phyloP scores from a whole-genome alignment of 805 yeast genomes.

The Ogataea nakhonphanomensis region DNA sequence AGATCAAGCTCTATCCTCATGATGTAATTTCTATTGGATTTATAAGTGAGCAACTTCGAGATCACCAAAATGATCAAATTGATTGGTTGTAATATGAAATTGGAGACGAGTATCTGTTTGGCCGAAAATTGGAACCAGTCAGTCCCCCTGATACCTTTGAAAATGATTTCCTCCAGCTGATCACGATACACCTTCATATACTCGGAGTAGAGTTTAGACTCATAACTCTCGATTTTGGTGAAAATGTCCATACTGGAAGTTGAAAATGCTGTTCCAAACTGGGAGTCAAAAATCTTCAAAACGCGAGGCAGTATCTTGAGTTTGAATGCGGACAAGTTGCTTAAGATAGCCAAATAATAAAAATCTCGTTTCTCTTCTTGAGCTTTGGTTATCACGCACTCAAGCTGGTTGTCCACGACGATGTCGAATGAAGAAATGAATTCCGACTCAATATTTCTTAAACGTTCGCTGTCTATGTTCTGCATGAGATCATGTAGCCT shows the following conservation, averaged over 20 bases:
- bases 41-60: constrained; percentile 23
- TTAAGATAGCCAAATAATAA: constrained; percentile 38
- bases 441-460: constrained; percentile 31
- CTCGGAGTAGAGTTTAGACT: constrained; percentile 50
- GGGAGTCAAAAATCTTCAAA: constrained; percentile 46
- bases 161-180: constrained; percentile 37
- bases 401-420: constrained; percentile 42
- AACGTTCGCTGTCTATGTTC: constrained; percentile 15
- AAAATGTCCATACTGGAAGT: constrained; percentile 44
- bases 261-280: constrained; percentile 44
- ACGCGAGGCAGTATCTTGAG: constrained; percentile 45
- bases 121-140: constrained; percentile 38
- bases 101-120: constrained; percentile 17
- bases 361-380: constrained; percentile 19
- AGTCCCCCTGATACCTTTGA: constrained; percentile 37
- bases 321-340: constrained; percentile 50
- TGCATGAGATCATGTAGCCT: constrained; percentile 27
- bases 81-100: constrained; percentile 24
- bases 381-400: constrained; percentile 39
- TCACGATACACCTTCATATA: constrained; percentile 49
- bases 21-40: constrained; percentile 19
- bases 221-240: constrained; percentile 44
- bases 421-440: constrained; percentile 35
- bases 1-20: constrained; percentile 23
- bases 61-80: constrained; percentile 26